Evolutionary conservation across 108 stramenopile genomes (phyloP).

Genomic region (Discostella stelligeroides): DNA sequence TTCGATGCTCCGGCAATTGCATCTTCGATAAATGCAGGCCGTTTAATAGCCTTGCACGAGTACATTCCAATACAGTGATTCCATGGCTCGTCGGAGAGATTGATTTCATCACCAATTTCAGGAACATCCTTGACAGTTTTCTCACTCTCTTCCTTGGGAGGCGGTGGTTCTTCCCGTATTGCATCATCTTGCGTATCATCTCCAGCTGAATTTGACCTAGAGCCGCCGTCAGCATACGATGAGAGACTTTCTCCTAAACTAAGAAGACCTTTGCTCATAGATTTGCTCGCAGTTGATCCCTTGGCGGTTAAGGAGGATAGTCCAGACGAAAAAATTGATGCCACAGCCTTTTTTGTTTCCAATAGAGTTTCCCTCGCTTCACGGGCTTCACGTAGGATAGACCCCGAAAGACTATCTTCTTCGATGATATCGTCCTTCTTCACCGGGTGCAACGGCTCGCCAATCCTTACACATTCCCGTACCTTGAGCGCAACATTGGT

Average conservation of each 20-base stretch:
- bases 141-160: constrained; percentile 5
- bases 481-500: constrained; percentile 85
- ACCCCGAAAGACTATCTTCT: constrained; percentile 33
- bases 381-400: constrained; percentile 39
- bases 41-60: constrained; percentile 82
- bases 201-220: constrained; percentile 5
- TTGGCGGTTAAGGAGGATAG: constrained; percentile 28
- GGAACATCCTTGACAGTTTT: constrained; percentile 42
- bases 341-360: constrained; percentile 48
- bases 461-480: constrained; percentile 70
- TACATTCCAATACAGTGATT: constrained; percentile 83
- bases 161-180: constrained; percentile 18
- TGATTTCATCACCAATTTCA: constrained; percentile 85
- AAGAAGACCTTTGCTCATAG: constrained; percentile 19
- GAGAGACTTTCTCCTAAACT: constrained; percentile 37
- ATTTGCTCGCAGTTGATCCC: constrained; percentile 31
- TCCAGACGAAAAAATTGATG: constrained; percentile 39
- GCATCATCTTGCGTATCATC: constrained; percentile 19
- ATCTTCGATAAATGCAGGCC: constrained; percentile 75
- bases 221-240: constrained; percentile 14
- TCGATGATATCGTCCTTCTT: constrained; percentile 40
- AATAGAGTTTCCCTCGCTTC: constrained; percentile 40
- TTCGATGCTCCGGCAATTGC: constrained; percentile 55
- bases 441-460: constrained; percentile 75
- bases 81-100: constrained; percentile 84